A percentile compares a stretch with the other conserved stretches of the same genome.
Evolutionary conservation across 345 rosid genomes (phyloP).

Genomic region (Citrus mangshanensis): DNA sequence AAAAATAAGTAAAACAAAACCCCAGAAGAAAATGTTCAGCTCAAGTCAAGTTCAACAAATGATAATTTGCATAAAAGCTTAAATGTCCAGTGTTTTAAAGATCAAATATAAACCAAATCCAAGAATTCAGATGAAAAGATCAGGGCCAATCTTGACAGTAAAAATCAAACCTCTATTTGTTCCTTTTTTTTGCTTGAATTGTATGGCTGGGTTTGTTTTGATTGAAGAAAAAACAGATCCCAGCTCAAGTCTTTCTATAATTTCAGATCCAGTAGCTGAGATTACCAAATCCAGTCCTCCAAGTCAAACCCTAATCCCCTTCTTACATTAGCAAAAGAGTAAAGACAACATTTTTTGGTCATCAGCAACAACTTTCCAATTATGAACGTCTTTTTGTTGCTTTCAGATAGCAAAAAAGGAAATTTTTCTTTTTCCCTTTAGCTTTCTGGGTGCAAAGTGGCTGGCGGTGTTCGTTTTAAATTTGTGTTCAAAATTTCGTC

Average conservation of each 20-base stretch:
- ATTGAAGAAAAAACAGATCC: slow-evolving; percentile 16
- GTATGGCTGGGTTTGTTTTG: slow-evolving; percentile 3
- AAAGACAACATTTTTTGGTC: not conserved
- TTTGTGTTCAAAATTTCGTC: not conserved
- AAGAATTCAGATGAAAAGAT: slow-evolving; percentile 3
- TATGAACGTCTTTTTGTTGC: not conserved
- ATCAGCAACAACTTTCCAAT: slow-evolving; percentile 7
- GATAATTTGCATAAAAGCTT: slow-evolving; percentile 4
- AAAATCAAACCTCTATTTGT: slow-evolving; percentile 17
- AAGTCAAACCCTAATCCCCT: slow-evolving; percentile 11
- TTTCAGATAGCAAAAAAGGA: not conserved
- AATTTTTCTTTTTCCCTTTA: not conserved
- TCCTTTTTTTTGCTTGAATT: not conserved
- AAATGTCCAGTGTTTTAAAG: not conserved
- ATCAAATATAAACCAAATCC: slow-evolving; percentile 4
- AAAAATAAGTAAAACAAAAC: not conserved
- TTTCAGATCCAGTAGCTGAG: slow-evolving; percentile 9
- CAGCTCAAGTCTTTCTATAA: slow-evolving; percentile 4
- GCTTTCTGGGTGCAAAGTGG: not conserved
- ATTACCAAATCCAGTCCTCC: slow-evolving; percentile 3
- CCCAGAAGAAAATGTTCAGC: slow-evolving; percentile 3
- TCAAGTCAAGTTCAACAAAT: slow-evolving; percentile 6
- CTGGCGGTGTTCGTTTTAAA: no score
- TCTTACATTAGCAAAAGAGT: not conserved
- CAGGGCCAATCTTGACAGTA: slow-evolving; percentile 2